Evolutionary conservation across 305 asterid genomes (phyloP).

Genomic region (Fraxinus paxiana): DNA sequence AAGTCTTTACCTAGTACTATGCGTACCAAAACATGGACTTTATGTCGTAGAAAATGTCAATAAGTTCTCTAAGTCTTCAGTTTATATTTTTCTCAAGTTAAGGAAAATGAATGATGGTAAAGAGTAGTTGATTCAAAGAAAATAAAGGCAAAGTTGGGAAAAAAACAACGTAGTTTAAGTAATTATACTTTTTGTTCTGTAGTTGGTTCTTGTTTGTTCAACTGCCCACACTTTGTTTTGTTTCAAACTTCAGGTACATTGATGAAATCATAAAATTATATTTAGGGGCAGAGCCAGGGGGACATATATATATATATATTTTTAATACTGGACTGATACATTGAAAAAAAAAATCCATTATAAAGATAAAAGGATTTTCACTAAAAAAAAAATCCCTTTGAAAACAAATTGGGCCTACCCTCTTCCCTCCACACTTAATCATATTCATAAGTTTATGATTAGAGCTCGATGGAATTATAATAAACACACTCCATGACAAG

Average conservation of each 20-base stretch:
- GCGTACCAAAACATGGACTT: not conserved
- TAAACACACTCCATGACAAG: not conserved
- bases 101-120: not conserved
- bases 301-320: no score
- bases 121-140: not conserved
- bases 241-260: not conserved
- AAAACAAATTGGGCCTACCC: not conserved
- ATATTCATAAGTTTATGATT: no score
- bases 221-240: not conserved
- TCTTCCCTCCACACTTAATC: not conserved
- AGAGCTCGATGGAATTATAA: not conserved
- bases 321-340: not conserved
- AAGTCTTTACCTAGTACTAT: not conserved
- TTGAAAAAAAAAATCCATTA: no score
- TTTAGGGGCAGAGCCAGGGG: no score
- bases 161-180: not conserved
- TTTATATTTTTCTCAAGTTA: not conserved
- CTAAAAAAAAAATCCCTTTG: not conserved
- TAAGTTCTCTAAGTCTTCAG: not conserved
- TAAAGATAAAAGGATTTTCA: not conserved
- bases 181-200: not conserved
- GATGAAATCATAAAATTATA: not conserved
- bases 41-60: not conserved
- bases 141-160: not conserved
- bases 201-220: not conserved